Conservation (phyloP, 129 eudicot species). For the Helianthus annuus region DNA sequence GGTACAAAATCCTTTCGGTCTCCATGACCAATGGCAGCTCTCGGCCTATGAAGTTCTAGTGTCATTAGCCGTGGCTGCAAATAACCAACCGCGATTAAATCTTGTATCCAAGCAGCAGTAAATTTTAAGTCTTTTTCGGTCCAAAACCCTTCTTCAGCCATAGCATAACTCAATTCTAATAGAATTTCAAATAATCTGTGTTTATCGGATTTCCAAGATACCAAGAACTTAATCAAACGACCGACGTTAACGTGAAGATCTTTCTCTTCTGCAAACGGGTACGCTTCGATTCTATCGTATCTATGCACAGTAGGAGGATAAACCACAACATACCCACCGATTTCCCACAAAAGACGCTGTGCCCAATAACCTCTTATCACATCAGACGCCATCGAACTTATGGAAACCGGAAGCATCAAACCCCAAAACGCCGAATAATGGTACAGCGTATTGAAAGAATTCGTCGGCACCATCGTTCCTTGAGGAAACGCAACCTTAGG, state of each 20-base stretch:
- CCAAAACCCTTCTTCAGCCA: slow-evolving; percentile 99
- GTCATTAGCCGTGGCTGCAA: slow-evolving; percentile 95
- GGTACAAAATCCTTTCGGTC: slow-evolving; percentile 94
- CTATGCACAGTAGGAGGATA: slow-evolving; percentile 95
- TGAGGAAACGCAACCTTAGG: slow-evolving; percentile 20
- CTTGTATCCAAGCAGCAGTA: slow-evolving; percentile 99
- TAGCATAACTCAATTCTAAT: slow-evolving; percentile 79
- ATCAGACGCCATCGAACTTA: slow-evolving; percentile 97
- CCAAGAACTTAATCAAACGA: slow-evolving; percentile 74
- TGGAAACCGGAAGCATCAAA: slow-evolving; percentile 37
- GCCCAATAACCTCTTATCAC: slow-evolving; percentile 98
- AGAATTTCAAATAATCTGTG: slow-evolving; percentile 78
- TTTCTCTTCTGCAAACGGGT: slow-evolving; percentile 97
- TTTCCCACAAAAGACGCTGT: slow-evolving; percentile 94
- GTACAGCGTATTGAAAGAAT: slow-evolving; percentile 13
- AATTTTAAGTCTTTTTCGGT: slow-evolving; percentile 82
- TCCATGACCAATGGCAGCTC: slow-evolving; percentile 91
- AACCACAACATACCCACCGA: slow-evolving; percentile 93
- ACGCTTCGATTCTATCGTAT: slow-evolving; percentile 70
- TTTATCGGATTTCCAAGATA: slow-evolving; percentile 77
- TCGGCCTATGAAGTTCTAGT: slow-evolving; percentile 76
- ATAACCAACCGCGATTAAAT: slow-evolving; percentile 83
- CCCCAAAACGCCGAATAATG: slow-evolving; percentile 19
- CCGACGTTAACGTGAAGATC: slow-evolving; percentile 98
- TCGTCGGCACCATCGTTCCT: slow-evolving; percentile 10